These are phyloP conservation scores for Suillus sp. DNA, from an alignment of 768 basidiomycete species.

Conservation along the genomic window DNA sequence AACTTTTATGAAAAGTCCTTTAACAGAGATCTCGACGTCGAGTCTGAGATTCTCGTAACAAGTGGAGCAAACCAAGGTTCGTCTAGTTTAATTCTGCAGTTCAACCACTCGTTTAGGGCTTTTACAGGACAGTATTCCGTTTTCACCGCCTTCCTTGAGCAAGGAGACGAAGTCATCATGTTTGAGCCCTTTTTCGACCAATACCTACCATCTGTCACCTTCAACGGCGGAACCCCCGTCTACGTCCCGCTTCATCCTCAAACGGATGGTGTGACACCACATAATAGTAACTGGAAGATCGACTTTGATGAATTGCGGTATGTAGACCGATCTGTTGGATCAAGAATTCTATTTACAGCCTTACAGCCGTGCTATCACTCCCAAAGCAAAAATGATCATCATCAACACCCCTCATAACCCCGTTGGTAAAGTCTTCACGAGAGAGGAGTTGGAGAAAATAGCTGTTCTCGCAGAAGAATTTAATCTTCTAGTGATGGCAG, in stretches of 20 bases:
- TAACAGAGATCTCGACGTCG: slow-evolving; percentile 73
- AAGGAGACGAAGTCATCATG: slow-evolving; percentile 96
- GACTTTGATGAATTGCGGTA: slow-evolving; percentile 88
- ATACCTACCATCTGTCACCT: slow-evolving; percentile 88
- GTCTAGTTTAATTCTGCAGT: slow-evolving; percentile 11
- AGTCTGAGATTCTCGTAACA: slow-evolving; percentile 89
- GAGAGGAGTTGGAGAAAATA: slow-evolving; percentile 79
- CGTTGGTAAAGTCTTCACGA: slow-evolving; percentile 94
- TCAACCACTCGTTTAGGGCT: slow-evolving; percentile 9
- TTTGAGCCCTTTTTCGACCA: slow-evolving; percentile 99
- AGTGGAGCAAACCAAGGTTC: slow-evolving; percentile 97
- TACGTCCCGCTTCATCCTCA: slow-evolving; percentile 96
- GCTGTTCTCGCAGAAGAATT: slow-evolving; percentile 88
- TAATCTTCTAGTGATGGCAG: slow-evolving; percentile 90
- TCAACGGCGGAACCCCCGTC: slow-evolving; percentile 91
- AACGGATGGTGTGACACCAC: slow-evolving; percentile 46
- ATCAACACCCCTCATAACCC: slow-evolving; percentile 98
- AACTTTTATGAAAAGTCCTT: slow-evolving; percentile 71
- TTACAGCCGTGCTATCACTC: slow-evolving; percentile 74
- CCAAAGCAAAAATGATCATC: slow-evolving; percentile 92
- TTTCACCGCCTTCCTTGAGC: slow-evolving; percentile 87
- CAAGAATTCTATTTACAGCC: slow-evolving; percentile 2
- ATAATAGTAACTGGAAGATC: slow-evolving; percentile 83
- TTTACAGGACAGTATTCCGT: slow-evolving; percentile 87
- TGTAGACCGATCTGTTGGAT: slow-evolving; percentile 16